Conservation (phyloP, 75 land plant species). For the Sequoiadendron giganteum region DNA sequence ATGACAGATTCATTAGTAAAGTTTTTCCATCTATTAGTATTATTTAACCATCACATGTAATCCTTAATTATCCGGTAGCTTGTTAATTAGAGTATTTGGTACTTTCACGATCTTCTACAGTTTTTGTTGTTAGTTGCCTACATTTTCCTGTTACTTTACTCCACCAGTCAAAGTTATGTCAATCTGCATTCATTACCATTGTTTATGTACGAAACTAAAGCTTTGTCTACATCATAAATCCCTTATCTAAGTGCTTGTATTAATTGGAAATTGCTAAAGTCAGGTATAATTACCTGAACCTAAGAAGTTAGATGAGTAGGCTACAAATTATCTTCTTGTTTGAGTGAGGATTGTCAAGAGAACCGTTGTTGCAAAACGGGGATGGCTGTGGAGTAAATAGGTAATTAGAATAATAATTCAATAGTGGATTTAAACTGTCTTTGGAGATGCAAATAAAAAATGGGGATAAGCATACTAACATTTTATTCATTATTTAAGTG, state of each 20-base stretch:
- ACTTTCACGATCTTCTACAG: neutral
- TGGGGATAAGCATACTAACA: neutral
- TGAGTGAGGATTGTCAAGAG: neutral
- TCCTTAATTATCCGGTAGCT: neutral
- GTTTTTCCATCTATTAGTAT: neutral
- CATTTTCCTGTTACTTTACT: neutral
- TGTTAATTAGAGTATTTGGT: neutral
- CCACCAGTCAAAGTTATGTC: neutral
- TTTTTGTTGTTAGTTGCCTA: neutral
- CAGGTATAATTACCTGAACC: neutral
- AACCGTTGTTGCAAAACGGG: neutral
- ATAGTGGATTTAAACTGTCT: neutral
- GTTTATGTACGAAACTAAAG: neutral
- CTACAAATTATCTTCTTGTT: neutral
- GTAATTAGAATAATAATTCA: neutral
- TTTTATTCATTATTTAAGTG: neutral
- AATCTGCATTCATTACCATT: neutral
- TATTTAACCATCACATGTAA: neutral
- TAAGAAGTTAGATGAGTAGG: neutral
- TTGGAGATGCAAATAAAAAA: neutral
- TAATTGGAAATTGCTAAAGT: neutral
- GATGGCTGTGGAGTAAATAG: neutral
- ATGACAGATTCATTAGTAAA: neutral
- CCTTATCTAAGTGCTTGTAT: neutral
- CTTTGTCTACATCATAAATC: neutral